Base-by-base conservation (phyloP, 75 land plant genomes). In the Sequoia sempervirens region DNA sequence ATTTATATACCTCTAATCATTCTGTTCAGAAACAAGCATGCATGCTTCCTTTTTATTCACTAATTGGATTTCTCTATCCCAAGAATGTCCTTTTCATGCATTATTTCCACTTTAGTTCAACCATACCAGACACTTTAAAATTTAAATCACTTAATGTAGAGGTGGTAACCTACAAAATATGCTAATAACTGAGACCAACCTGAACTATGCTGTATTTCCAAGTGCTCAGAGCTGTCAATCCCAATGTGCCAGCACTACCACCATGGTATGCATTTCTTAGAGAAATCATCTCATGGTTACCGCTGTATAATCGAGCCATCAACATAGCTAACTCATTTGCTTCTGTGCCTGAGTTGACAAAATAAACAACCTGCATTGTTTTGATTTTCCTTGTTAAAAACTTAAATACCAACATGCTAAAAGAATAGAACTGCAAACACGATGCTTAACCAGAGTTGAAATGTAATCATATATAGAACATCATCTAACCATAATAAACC, bases 241-340 rank as follows among this genome's bases (percentile, higher is more conserved):
- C 99, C 89, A 97, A 86, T 73, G 99, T 92, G 64, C 89, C 88
- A 40, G 99, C 88, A 86, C 94, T 94, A 72, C 98, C 95, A 84
- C 99, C 99, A 87, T 97, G 99, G 85, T 97, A 97, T 32, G 96
- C 95, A 92, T 97, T 97, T 75, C 98, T 86, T 75, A 97, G 85
- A 37, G 99, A 90, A 86, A 97, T 86, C 89, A 97, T 93, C 36
- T 91, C 93, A 84, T 90, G 93, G 84, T 90, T 91, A 18, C 95
- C 94, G 36, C 85, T 97, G 85, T 95, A 95, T 1, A 97, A 84
- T 45, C 97, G 90, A 23, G 99, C 98, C 97, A 97, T 95, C 86
- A 97, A 52, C 93, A 90, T 94, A 41, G 99, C 99, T 86, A 97
- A 84, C 79, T 97, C 99, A 86, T 97, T 97, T 82, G 99, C 99